Conservation (phyloP, 176 grass and related monocot species). For the Musa schizocarpa region DNA sequence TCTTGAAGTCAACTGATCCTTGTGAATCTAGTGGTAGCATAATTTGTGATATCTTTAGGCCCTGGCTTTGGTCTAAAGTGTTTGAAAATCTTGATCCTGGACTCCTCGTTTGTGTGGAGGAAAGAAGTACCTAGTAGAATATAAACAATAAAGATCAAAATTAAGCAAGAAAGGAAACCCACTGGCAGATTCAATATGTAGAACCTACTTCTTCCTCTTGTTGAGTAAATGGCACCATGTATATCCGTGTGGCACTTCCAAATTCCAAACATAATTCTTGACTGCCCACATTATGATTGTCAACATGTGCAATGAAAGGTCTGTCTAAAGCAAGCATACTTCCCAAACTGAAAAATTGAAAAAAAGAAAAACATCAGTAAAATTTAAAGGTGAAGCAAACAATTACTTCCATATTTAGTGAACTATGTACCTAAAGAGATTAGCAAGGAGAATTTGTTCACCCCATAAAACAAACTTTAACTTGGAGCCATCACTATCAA, state of each 20-base stretch:
- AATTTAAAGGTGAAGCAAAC: constrained; percentile 9
- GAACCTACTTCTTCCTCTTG: constrained; percentile 77
- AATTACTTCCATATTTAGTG: constrained; percentile 18
- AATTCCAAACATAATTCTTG: constrained; percentile 88
- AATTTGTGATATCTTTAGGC: constrained; percentile 45
- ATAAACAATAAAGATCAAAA: constrained; percentile 8
- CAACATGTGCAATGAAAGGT: constrained; percentile 63
- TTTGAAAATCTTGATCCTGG: constrained; percentile 39
- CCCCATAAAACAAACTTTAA: constrained; percentile 95
- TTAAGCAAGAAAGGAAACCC: not conserved
- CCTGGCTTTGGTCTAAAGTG: constrained; percentile 29
- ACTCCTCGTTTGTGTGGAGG: constrained; percentile 79
- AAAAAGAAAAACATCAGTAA: constrained; percentile 2
- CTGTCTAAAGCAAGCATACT: constrained; percentile 91
- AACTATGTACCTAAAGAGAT: constrained; percentile 72
- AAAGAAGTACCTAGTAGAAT: constrained; percentile 56
- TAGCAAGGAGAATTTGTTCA: constrained; percentile 86
- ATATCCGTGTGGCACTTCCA: constrained; percentile 81
- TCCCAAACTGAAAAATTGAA: constrained; percentile 60
- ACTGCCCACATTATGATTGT: constrained; percentile 28
- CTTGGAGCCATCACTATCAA: constrained; percentile 58
- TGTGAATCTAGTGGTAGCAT: constrained; percentile 64
- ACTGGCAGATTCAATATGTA: not conserved
- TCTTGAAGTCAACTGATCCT: constrained; percentile 80
- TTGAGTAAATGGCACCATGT: constrained; percentile 68